These are phyloP conservation scores for Suillus subaureus DNA, from an alignment of 768 basidiomycete species.

Conservation along the genomic window DNA sequence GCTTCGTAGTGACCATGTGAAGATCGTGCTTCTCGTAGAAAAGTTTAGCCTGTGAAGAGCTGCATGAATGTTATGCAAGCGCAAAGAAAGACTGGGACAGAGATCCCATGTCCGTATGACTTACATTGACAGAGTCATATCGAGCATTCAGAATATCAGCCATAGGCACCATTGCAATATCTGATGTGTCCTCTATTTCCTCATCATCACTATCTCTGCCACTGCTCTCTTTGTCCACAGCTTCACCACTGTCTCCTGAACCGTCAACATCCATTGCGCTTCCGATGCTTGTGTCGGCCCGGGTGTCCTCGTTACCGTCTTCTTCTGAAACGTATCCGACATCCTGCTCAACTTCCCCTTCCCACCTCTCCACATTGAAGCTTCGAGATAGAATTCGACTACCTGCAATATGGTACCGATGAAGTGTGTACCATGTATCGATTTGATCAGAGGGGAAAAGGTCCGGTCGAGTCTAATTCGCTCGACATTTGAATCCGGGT, in stretches of 20 bases:
- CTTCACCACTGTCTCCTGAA: constrained; percentile 15
- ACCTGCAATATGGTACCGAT: constrained; percentile 85
- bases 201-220: constrained; percentile 48
- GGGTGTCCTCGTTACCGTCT: constrained; percentile 42
- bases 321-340: constrained; percentile 33
- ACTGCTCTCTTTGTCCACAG: constrained; percentile 39
- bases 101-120: constrained; percentile 21
- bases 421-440: constrained; percentile 59
- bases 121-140: constrained; percentile 81
- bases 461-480: constrained; percentile 59
- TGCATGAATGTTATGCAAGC: constrained; percentile 8
- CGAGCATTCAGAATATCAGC: constrained; percentile 96
- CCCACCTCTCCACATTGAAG: constrained; percentile 77
- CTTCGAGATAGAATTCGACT: constrained; percentile 91
- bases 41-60: constrained; percentile 66
- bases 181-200: constrained; percentile 55
- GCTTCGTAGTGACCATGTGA: constrained; percentile 79
- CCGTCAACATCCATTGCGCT: constrained; percentile 37
- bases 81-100: not conserved
- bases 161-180: constrained; percentile 92
- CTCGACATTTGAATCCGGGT: constrained; percentile 5
- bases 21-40: constrained; percentile 75
- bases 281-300: constrained; percentile 16
- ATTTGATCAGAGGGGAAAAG: constrained; percentile 63
- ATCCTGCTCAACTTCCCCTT: constrained; percentile 21